phyloP scores from a whole-genome alignment of 768 basidiomycete species.

The Tulasnella sp. region DNA sequence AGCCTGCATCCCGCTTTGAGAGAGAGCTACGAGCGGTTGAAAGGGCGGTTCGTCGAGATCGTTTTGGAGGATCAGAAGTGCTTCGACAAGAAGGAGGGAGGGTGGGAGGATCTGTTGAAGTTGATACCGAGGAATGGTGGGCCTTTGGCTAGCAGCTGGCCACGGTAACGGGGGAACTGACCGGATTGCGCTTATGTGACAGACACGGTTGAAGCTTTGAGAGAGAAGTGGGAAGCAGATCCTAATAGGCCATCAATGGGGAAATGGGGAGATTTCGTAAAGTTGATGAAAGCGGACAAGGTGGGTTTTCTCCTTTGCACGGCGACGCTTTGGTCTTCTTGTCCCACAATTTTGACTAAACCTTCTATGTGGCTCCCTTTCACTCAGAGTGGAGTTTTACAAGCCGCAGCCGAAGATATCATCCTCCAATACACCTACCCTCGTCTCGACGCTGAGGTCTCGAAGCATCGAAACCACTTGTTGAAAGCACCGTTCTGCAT shows the following conservation, averaged over 20 bases:
- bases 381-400: conserved; percentile 39
- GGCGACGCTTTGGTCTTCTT: not conserved
- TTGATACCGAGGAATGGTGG: conserved; percentile 68
- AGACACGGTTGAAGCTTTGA: conserved; percentile 54
- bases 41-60: conserved; percentile 61
- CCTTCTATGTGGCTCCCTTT: not conserved
- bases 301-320: conserved; percentile 42
- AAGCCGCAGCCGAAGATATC: conserved; percentile 76
- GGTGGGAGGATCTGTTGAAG: conserved; percentile 69
- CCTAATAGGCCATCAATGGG: conserved; percentile 60
- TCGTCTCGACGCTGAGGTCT: conserved; percentile 94
- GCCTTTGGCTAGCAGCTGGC: conserved; percentile 28
- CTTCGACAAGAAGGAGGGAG: conserved; percentile 66
- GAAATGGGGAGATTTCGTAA: conserved; percentile 73
- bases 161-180: no score
- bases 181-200: conserved; percentile 10
- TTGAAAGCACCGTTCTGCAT: conserved; percentile 97
- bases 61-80: conserved; percentile 84
- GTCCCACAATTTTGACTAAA: not conserved
- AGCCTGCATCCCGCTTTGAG: conserved; percentile 75
- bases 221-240: conserved; percentile 61
- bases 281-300: conserved; percentile 38
- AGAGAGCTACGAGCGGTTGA: conserved; percentile 56
- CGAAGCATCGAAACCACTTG: conserved; percentile 96
- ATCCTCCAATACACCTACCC: conserved; percentile 95